Evolutionary conservation across 2,329 filamentous ascomycete genomes (phyloP), one percentile per base, ranked within the genome.

Genomic region (Aspergillus carbonarius): DNA sequence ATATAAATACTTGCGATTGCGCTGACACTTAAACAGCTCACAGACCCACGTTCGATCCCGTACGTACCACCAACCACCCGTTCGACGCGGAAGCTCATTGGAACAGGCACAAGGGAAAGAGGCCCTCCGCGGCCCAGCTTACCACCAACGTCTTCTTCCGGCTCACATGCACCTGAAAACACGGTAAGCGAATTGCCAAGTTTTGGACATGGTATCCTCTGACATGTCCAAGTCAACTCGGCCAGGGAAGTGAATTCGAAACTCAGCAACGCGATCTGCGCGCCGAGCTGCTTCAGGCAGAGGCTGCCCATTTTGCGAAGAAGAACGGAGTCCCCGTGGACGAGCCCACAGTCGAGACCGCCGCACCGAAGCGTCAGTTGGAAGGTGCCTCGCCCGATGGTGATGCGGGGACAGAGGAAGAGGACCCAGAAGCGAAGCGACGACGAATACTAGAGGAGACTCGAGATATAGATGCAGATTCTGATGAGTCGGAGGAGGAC

Each of bases 41-140:
- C 74, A 90, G 95, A 79, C 95, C 95, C 57, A 99, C 95, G 0
- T 99, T 99, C 73, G 95, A 99, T 75, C 95, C 95, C 65, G 91
- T 93, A 84, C 64, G 82, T 67, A 55, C 52, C 12, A 46, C 46
- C 25, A 20, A 25, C 49, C 39, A 48, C 50, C 23, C 12, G 17
- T 40, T 6, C 52, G 72, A 75, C 68, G 77, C 62, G 40, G 20
- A 32, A 37, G 30, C 60, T 63, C 39, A 63, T 63, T 61, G 57
- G 70, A 54, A 51, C 57, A 92, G 90, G 93, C 93, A 42, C 87
- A 89, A 73, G 95, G 95, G 74, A 97, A 97, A 82, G 95, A 99
- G 78, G 92, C 93, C 70, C 89, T 92, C 60, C 89, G 92, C 70
- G 95, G 95, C 49, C 91, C 92, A 51, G 93, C 92, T 68, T 98